Conservation (phyloP, 2,329 filamentous ascomycete genomes). For the Fusarium guadeloupense region DNA sequence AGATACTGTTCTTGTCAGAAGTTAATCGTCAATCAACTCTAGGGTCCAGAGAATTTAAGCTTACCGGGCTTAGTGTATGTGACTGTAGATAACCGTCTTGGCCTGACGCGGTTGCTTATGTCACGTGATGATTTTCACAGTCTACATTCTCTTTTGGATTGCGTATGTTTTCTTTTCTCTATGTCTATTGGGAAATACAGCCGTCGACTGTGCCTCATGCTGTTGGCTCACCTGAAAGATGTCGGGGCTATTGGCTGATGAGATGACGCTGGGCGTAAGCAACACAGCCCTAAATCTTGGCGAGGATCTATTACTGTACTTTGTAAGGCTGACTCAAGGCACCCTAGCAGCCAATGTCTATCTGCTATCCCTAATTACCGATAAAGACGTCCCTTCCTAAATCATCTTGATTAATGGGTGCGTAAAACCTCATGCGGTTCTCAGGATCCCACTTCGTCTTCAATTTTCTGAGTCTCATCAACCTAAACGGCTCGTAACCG, state of each 20-base stretch:
- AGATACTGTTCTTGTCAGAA: no score
- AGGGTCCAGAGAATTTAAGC: slow-evolving; percentile 12
- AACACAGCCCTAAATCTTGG: no score
- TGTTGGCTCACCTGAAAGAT: no score
- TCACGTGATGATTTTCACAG: slow-evolving; percentile 8
- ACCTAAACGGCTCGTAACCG: slow-evolving; percentile 19
- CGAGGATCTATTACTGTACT: no score
- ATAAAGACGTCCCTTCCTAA: no score
- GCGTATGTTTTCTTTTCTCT: background rate
- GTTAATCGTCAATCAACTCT: background rate
- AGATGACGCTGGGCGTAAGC: no score
- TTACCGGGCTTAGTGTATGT: slow-evolving; percentile 6
- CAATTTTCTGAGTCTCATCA: slow-evolving; percentile 53
- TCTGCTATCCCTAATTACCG: no score
- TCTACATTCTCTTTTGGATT: slow-evolving; percentile 1
- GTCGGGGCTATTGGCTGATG: no score
- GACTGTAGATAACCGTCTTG: background rate
- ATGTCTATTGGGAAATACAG: background rate
- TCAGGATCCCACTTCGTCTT: slow-evolving; percentile 59
- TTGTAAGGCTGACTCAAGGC: no score
- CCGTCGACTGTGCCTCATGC: background rate
- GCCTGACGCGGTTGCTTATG: background rate
- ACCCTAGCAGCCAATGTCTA: no score
- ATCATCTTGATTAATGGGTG: slow-evolving; percentile 27
- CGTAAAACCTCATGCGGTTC: slow-evolving; percentile 41